Evolutionary conservation across 805 yeast species (phyloP), one percentile per base, ranked within the genome.

Genomic region (Candida jianshihensis): DNA sequence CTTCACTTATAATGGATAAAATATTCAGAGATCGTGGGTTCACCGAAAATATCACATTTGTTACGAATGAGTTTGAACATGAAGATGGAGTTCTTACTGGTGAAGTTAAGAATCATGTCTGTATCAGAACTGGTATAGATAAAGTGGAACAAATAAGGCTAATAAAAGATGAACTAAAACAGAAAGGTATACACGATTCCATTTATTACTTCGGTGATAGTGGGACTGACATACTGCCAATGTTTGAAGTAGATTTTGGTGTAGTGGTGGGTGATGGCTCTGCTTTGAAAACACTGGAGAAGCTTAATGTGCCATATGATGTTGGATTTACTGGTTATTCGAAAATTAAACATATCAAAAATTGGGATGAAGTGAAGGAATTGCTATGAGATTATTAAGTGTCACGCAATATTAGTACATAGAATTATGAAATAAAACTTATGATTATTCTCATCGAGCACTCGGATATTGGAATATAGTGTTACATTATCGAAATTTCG

Each of bases 151-250:
- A 53, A 4, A 34, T 60, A 4, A 35, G 44, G 13, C 20, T 44
- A 12, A 49, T 61, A 4, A 31, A 33, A 19, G 22, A 41, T 16
- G 41, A 59, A 1, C 29, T 44, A 14, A 18, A 44, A 6, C 33
- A 59, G 9, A 32, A 36, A 5, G 37, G 31, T 7, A 37, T 28
- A 17, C 38, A 43, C 14, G 53, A 46, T 15, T 44, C 46, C 1
- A 34, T 66, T 1, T 53, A 66, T 17, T 79, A 78, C 47, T 59
- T 78, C 13, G 87, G 87, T 1, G 87, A 79, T 46, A 75, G 83
- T 38, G 48, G 70, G 0, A 77, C 83, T 1, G 87, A 79, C 57
- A 55, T 75, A 4, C 49, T 75, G 25, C 64, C 77, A 1, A 56
- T 78, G 53, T 39, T 72, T 11, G 62, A 60, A 26, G 70, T 73